Evolutionary conservation across 2,329 filamentous ascomycete genomes (phyloP).

Genomic region (Penicillium sp.): DNA sequence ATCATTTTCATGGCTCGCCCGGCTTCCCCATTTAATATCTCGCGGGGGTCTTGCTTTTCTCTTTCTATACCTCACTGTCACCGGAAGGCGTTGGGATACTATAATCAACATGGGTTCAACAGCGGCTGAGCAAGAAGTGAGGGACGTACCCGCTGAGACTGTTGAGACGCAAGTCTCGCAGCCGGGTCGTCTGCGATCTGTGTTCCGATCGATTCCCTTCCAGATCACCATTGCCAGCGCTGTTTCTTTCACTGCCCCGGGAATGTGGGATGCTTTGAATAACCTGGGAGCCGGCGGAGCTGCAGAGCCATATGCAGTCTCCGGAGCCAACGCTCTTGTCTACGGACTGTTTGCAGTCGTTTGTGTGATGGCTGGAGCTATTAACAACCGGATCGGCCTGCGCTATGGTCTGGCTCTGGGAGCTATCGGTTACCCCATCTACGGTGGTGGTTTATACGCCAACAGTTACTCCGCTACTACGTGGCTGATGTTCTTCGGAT

Average conservation of each 20-base stretch:
- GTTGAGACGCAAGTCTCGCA: background rate
- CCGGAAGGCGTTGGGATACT: background rate
- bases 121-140: background rate
- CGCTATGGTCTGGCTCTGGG: conserved; percentile 45
- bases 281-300: conserved; percentile 57
- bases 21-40: background rate
- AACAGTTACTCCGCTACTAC: conserved; percentile 56
- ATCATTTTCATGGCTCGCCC: conserved; percentile 1
- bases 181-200: conserved; percentile 8
- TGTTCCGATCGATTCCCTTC: conserved; percentile 29
- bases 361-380: conserved; percentile 53
- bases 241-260: conserved; percentile 31
- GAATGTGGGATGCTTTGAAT: conserved; percentile 61
- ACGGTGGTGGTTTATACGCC: conserved; percentile 53
- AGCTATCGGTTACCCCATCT: conserved; percentile 53
- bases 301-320: conserved; percentile 56
- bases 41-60: background rate
- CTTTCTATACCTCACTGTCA: background rate
- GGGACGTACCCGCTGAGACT: background rate
- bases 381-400: conserved; percentile 55
- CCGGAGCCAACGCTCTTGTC: conserved; percentile 55
- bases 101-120: background rate
- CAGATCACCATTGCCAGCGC: conserved; percentile 28
- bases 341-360: conserved; percentile 53
- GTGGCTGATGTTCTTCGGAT: conserved; percentile 56